phyloP scores from a whole-genome alignment of 2,329 filamentous ascomycete species.

The Lecanicillium sp. region DNA sequence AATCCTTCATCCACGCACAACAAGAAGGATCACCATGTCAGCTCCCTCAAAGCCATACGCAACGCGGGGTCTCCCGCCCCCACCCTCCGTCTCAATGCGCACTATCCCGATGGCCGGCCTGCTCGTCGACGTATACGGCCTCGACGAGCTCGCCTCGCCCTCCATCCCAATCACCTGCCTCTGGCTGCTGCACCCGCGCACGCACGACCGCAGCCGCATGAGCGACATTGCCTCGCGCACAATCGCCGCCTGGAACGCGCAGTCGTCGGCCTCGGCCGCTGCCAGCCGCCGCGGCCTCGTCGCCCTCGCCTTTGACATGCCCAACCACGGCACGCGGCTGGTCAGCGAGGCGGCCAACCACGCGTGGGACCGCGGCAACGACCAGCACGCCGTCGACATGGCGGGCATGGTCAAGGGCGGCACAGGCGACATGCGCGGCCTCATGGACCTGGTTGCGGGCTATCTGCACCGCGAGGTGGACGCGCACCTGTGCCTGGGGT shows the following conservation, averaged over 20 bases:
- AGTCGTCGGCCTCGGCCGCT: conserved; percentile 19
- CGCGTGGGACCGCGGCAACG: conserved; percentile 73
- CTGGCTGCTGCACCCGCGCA: conserved; percentile 85
- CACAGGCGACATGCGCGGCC: conserved; percentile 62
- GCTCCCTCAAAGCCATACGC: conserved; percentile 15
- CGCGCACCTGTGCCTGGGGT: conserved; percentile 69
- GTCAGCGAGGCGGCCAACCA: conserved; percentile 63
- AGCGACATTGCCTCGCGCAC: conserved; percentile 60
- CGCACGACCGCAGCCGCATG: conserved; percentile 67
- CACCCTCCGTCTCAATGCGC: conserved; percentile 50
- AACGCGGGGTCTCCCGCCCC: conserved; percentile 28
- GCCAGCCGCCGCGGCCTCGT: conserved; percentile 52
- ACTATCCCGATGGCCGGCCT: conserved; percentile 72
- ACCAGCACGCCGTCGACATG: conserved; percentile 85
- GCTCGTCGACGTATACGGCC: conserved; percentile 70
- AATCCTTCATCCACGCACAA: not conserved
- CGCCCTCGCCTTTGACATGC: conserved; percentile 81
- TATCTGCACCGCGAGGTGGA: conserved; percentile 52
- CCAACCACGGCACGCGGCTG: conserved; percentile 77
- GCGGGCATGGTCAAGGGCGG: conserved; percentile 68
- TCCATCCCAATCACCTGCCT: conserved; percentile 61
- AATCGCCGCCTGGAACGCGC: conserved; percentile 59
- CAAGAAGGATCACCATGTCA: not conserved
- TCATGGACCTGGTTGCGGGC: conserved; percentile 72
- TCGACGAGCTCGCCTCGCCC: conserved; percentile 58